Percentiles rank a stretch among this genome's conserved stretches.
Conservation (phyloP, 768 basidiomycete species). For the Plicaturopsis crispa region DNA sequence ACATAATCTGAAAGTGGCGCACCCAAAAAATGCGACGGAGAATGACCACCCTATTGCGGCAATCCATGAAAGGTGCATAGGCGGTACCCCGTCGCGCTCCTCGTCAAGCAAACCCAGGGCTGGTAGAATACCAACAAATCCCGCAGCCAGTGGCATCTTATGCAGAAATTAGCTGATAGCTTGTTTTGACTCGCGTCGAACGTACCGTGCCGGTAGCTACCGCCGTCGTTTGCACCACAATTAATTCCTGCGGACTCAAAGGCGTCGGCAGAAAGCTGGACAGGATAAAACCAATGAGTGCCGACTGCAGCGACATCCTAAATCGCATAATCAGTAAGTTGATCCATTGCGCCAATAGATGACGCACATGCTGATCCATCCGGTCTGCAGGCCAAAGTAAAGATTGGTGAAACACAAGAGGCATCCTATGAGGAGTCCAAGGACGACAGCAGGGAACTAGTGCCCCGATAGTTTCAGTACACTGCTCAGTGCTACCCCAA, state of each 20-base stretch:
- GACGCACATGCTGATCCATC: constrained; percentile 84
- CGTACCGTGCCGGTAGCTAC: constrained; percentile 78
- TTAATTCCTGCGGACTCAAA: constrained; percentile 86
- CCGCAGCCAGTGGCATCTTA: constrained; percentile 78
- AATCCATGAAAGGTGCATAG: constrained; percentile 68
- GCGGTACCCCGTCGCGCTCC: constrained; percentile 66
- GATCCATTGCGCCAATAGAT: constrained; percentile 1
- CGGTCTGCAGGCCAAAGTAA: constrained; percentile 81
- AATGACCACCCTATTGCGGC: constrained; percentile 81
- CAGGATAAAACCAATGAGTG: constrained; percentile 84
- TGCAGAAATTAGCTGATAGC: not conserved
- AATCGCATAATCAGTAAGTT: not conserved
- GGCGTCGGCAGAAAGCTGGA: constrained; percentile 67
- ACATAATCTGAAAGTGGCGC: constrained; percentile 1
- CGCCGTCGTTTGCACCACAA: constrained; percentile 91
- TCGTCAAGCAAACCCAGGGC: constrained; percentile 76
- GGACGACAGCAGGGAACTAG: constrained; percentile 42
- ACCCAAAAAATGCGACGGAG: constrained; percentile 93
- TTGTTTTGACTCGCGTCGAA: not conserved
- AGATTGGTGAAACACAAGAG: constrained; percentile 90
- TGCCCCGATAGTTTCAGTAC: too few species aligned
- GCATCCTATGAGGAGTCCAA: constrained; percentile 81
- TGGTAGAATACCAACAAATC: constrained; percentile 90
- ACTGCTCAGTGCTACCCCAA: too few species aligned
- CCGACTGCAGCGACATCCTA: constrained; percentile 97